These are phyloP conservation scores for Neopestalotiopsis sp. DNA, from an alignment of 2,329 filamentous ascomycete genomes.

Conservation along the genomic window DNA sequence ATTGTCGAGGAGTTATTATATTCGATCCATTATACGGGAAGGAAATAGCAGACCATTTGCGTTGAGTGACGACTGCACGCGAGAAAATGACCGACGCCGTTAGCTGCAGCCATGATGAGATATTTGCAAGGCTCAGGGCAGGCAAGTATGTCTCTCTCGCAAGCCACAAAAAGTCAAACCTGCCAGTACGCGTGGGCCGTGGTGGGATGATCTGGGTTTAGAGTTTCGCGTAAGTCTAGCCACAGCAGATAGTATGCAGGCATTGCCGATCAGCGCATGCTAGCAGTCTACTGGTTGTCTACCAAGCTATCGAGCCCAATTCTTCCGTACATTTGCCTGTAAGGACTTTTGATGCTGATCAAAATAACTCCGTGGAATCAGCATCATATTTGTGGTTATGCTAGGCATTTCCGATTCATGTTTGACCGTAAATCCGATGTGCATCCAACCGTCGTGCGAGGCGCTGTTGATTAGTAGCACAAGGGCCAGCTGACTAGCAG, in stretches of 20 bases:
- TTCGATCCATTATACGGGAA: not conserved
- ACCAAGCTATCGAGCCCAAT: not conserved
- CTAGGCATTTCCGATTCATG: not conserved
- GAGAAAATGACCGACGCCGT: not conserved
- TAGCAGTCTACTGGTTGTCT: not conserved
- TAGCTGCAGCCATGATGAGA: not conserved
- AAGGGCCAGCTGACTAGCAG: not conserved
- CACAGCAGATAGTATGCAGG: not conserved
- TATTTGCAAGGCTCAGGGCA: not conserved
- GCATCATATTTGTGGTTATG: not conserved
- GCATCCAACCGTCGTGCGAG: not conserved
- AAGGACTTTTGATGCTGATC: not conserved
- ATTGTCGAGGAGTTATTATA: not conserved
- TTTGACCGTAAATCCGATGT: not conserved
- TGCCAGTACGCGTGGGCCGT: not conserved
- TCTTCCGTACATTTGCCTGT: not conserved
- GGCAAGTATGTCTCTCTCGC: not conserved
- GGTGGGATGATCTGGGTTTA: not conserved
- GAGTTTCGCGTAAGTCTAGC: not conserved
- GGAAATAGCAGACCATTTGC: not conserved
- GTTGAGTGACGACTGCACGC: not conserved
- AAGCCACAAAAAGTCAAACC: constrained; percentile 1
- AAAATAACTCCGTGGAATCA: not conserved
- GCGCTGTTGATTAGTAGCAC: not conserved
- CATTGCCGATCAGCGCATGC: not conserved